phyloP scores from a whole-genome alignment of 1,284 basidiomycete species.

The Ustilago bromivora region DNA sequence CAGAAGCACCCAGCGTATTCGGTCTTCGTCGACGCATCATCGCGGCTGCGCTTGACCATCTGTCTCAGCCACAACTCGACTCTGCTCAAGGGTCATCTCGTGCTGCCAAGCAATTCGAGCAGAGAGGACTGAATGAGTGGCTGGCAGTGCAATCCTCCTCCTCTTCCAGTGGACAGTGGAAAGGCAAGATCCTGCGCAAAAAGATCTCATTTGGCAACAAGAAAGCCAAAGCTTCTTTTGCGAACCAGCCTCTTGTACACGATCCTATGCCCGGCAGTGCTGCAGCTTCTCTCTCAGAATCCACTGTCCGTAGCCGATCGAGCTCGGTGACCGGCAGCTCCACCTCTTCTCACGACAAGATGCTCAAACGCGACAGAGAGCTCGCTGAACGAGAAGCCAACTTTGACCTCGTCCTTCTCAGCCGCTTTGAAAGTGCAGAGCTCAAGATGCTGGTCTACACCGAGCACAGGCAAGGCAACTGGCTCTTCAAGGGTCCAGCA shows the following conservation, averaged over 20 bases:
- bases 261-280: conserved; percentile 28
- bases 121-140: conserved; percentile 27
- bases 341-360: conserved; percentile 28
- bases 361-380: conserved; percentile 38
- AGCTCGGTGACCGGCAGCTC: conserved; percentile 10
- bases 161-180: conserved; percentile 20
- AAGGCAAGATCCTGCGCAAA: conserved; percentile 37
- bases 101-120: conserved; percentile 10
- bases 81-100: neutral
- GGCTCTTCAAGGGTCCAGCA: conserved; percentile 43
- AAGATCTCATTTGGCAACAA: conserved; percentile 40
- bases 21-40: conserved; percentile 41
- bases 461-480: conserved; percentile 42
- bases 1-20: conserved; percentile 43
- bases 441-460: conserved; percentile 48
- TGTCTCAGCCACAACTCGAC: conserved; percentile 1
- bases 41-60: conserved; percentile 37
- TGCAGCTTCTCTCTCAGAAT: neutral
- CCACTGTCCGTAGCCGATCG: conserved; percentile 6
- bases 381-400: conserved; percentile 38
- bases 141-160: conserved; percentile 12
- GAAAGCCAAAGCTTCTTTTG: conserved; percentile 15
- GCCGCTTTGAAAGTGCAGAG: conserved; percentile 41
- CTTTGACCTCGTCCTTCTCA: conserved; percentile 43
- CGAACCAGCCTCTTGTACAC: conserved; percentile 7